Conservation (phyloP, 805 yeast genomes). For the Saccharomycodes ludwigii region DNA sequence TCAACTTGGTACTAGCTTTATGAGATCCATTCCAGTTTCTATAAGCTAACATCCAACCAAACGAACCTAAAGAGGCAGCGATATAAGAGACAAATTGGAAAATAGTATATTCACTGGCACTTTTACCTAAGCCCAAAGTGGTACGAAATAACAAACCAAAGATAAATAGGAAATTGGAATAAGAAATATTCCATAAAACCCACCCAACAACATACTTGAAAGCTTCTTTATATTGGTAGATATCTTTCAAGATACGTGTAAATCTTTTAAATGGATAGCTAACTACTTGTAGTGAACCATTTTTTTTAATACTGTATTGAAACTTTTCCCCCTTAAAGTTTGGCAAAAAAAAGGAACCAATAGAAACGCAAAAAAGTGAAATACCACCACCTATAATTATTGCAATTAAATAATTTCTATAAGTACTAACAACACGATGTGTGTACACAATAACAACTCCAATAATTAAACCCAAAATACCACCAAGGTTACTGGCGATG, state of each 20-base stretch:
- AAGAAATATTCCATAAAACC: slow-evolving; percentile 31
- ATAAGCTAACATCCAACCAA: slow-evolving; percentile 27
- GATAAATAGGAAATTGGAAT: slow-evolving; percentile 25
- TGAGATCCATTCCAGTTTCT: slow-evolving; percentile 15
- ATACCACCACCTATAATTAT: slow-evolving; percentile 29
- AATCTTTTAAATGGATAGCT: slow-evolving; percentile 15
- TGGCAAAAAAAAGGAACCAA: slow-evolving; percentile 22
- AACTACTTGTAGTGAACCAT: background rate
- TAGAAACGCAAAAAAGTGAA: slow-evolving; percentile 21
- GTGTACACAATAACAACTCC: slow-evolving; percentile 27
- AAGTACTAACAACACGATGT: slow-evolving; percentile 18
- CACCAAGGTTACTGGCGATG: slow-evolving; percentile 26
- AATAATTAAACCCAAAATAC: slow-evolving; percentile 25
- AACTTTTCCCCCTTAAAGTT: slow-evolving; percentile 17
- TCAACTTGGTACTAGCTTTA: slow-evolving; percentile 4
- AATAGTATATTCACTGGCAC: slow-evolving; percentile 29
- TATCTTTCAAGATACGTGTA: slow-evolving; percentile 16
- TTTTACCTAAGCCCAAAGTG: slow-evolving; percentile 26
- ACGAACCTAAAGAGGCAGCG: slow-evolving; percentile 24
- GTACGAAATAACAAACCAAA: slow-evolving; percentile 27
- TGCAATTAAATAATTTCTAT: slow-evolving; percentile 26
- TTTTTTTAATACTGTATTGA: background rate
- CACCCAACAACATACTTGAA: slow-evolving; percentile 27
- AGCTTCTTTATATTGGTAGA: slow-evolving; percentile 15
- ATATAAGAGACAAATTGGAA: slow-evolving; percentile 27